A percentile compares a stretch with the other conserved stretches of the same genome.
These are phyloP conservation scores for Aphanoascus verrucosus DNA, from an alignment of 2,329 filamentous ascomycete genomes.

Conservation along the genomic window DNA sequence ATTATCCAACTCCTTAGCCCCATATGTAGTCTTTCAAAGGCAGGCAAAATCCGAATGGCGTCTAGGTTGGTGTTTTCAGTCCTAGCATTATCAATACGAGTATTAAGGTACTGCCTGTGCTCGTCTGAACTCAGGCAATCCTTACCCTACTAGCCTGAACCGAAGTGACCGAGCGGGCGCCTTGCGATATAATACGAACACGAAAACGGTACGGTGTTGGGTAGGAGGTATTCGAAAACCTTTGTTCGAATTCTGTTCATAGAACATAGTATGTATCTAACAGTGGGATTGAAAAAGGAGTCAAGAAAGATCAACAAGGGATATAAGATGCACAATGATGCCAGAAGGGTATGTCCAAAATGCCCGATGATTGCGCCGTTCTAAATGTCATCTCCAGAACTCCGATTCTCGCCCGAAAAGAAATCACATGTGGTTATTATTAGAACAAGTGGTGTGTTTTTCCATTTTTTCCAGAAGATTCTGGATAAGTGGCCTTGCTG, in stretches of 20 bases:
- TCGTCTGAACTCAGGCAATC: too few relatives aligned
- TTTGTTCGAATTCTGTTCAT: slow-evolving; percentile 9
- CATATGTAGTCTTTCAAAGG: not conserved
- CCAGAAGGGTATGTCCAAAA: slow-evolving; percentile 7
- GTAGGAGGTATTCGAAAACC: slow-evolving; percentile 1
- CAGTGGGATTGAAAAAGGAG: not conserved
- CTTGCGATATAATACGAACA: slow-evolving; percentile 1
- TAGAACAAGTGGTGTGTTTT: not conserved
- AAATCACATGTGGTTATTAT: not conserved
- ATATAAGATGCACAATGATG: slow-evolving; percentile 4
- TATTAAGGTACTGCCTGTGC: too few relatives aligned
- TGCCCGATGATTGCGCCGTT: slow-evolving; percentile 5
- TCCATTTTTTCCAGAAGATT: not conserved
- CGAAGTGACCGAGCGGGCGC: not conserved
- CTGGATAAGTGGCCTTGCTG: not conserved
- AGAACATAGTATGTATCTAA: slow-evolving; percentile 4
- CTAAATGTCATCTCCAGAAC: slow-evolving; percentile 4
- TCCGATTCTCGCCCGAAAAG: slow-evolving; percentile 1
- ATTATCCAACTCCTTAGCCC: too few relatives aligned
- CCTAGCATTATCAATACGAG: not conserved
- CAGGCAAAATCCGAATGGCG: too few relatives aligned
- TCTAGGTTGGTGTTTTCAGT: too few relatives aligned
- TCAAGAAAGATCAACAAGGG: not conserved
- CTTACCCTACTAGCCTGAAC: too few relatives aligned
- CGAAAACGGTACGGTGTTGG: not conserved